phyloP scores from a whole-genome alignment of 2,329 filamentous ascomycete genomes.

The Juglanconis oblonga region DNA sequence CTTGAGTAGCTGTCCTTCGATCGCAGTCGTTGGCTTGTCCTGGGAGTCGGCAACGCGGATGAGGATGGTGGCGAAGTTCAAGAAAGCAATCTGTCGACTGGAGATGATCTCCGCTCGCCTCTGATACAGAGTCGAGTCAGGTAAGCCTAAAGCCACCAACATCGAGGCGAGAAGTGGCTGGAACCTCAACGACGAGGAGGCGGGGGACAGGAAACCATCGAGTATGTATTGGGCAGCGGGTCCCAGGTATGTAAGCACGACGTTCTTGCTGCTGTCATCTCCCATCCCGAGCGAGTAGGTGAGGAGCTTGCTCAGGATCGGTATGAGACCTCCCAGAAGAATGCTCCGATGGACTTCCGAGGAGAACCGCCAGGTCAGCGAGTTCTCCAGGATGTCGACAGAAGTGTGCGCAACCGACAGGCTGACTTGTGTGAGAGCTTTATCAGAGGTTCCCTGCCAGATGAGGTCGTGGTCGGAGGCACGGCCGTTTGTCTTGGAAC shows the following conservation, averaged over 20 bases:
- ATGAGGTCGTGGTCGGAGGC: constrained; percentile 48
- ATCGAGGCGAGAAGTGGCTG: constrained; percentile 74
- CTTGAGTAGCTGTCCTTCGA: constrained; percentile 80
- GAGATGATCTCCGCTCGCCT: constrained; percentile 53
- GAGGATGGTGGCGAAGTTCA: constrained; percentile 66
- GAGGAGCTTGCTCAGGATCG: constrained; percentile 69
- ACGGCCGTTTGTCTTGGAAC: constrained; percentile 45
- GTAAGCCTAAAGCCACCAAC: constrained; percentile 56
- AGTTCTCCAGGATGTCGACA: constrained; percentile 83
- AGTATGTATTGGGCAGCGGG: constrained; percentile 74
- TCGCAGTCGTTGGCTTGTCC: constrained; percentile 58
- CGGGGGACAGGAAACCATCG: constrained; percentile 70
- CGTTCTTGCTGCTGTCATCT: constrained; percentile 9
- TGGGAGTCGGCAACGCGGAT: constrained; percentile 67
- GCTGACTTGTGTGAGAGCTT: constrained; percentile 69
- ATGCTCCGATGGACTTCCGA: constrained; percentile 64
- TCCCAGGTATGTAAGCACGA: constrained; percentile 59
- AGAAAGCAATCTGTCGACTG: constrained; percentile 60
- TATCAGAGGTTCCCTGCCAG: constrained; percentile 73
- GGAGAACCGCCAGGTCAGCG: constrained; percentile 79
- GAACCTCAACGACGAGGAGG: constrained; percentile 68
- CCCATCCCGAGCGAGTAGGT: constrained; percentile 73
- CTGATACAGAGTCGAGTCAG: constrained; percentile 61
- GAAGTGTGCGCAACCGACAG: constrained; percentile 71
- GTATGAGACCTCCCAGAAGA: constrained; percentile 66